Percentiles rank a stretch among this genome's conserved stretches.
Conservation (phyloP, 495 filamentous ascomycete species). For the Daldinia decipiens region DNA sequence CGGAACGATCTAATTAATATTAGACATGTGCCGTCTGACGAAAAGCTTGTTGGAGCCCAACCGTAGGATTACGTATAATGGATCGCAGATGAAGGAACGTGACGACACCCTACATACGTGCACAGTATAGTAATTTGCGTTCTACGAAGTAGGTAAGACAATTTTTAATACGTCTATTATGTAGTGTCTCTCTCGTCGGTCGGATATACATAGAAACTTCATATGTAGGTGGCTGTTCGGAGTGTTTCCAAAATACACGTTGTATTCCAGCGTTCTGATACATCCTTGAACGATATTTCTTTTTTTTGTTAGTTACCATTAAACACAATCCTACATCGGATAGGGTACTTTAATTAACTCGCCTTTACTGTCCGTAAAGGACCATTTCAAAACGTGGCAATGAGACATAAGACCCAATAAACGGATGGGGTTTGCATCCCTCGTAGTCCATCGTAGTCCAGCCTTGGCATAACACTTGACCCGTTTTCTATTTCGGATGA, state of each 20-base stretch:
- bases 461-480: conserved; percentile 40
- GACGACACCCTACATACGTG: conserved; percentile 30
- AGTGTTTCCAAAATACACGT: too few relatives aligned
- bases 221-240: background rate
- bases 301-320: conserved; percentile 3
- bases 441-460: conserved; percentile 8
- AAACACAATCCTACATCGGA: conserved; percentile 3
- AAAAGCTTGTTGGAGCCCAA: conserved; percentile 28
- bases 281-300: background rate
- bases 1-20: conserved; percentile 36
- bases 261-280: background rate
- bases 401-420: background rate
- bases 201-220: background rate
- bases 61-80: conserved; percentile 24
- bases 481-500: conserved; percentile 43
- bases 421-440: conserved; percentile 3
- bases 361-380: background rate
- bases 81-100: conserved; percentile 25
- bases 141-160: too few relatives aligned
- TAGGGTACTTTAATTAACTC: conserved; percentile 10
- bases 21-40: conserved; percentile 17
- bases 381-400: conserved; percentile 5
- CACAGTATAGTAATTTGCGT: background rate
- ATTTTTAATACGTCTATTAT: background rate
- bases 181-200: background rate